These are phyloP conservation scores for Yamadazyma sp. DNA, from an alignment of 805 yeast species.

Conservation along the genomic window DNA sequence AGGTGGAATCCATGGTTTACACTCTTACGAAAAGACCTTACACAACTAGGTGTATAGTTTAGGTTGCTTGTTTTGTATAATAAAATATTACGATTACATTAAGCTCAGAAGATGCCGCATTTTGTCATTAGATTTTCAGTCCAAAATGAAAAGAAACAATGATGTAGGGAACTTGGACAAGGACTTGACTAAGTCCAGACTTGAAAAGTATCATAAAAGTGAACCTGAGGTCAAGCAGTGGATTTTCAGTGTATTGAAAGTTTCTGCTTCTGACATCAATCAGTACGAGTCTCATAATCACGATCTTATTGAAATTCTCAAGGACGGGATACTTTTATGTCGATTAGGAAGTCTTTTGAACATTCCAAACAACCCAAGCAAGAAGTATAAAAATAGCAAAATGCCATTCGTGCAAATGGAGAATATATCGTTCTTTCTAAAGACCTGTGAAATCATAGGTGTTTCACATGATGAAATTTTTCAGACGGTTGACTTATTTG, in stretches of 20 bases:
- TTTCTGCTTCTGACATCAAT: slow-evolving; percentile 11
- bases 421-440: slow-evolving; percentile 70
- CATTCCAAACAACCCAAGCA: slow-evolving; percentile 29
- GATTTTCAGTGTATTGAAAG: slow-evolving; percentile 43
- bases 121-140: too few species aligned
- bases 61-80: slow-evolving; percentile 1
- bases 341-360: slow-evolving; percentile 29
- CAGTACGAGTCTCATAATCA: slow-evolving; percentile 22
- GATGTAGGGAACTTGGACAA: slow-evolving; percentile 3
- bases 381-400: slow-evolving; percentile 55
- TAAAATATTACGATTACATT: too few species aligned
- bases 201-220: slow-evolving; percentile 47
- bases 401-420: slow-evolving; percentile 85
- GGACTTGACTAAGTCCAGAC: slow-evolving; percentile 45
- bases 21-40: slow-evolving; percentile 95
- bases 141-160: background rate
- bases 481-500: slow-evolving; percentile 75
- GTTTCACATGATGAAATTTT: slow-evolving; percentile 81
- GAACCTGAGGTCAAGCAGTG: slow-evolving; percentile 51
- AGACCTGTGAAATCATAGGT: slow-evolving; percentile 60
- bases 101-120: too few species aligned
- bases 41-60: slow-evolving; percentile 66
- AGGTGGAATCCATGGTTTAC: slow-evolving; percentile 96
- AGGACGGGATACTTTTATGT: slow-evolving; percentile 54
- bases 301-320: slow-evolving; percentile 55